Conservation (phyloP, 441 rosid species). For the Erodium moschatum region DNA sequence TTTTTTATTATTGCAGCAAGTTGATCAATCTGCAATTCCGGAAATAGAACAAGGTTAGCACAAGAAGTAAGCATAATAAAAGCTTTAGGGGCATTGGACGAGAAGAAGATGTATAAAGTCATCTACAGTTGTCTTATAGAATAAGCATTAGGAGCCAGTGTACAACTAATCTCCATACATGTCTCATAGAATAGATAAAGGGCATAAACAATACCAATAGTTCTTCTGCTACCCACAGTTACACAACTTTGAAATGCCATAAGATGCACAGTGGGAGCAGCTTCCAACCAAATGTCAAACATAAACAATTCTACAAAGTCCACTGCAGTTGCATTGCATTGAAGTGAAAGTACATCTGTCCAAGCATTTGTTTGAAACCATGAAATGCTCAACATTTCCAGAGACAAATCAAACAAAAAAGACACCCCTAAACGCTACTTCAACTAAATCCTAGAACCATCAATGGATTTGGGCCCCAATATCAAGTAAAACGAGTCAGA, state of each 20-base stretch:
- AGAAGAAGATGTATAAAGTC: no score
- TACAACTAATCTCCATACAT: no score
- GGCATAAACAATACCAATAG: no score
- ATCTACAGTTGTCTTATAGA: no score
- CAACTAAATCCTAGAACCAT: constrained; percentile 10
- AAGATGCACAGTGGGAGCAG: neutral
- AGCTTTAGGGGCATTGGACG: no score
- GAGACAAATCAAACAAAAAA: neutral
- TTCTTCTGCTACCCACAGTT: no score
- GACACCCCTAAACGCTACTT: neutral
- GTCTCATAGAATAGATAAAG: no score
- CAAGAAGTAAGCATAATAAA: constrained; percentile 9
- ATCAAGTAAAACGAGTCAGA: constrained; percentile 7
- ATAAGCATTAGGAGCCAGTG: no score
- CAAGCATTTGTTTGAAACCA: neutral
- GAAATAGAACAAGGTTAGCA: constrained; percentile 24
- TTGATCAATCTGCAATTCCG: constrained; percentile 56
- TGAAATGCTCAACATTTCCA: constrained; percentile 2
- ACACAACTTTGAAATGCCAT: neutral
- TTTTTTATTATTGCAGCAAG: constrained; percentile 67
- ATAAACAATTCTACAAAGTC: neutral
- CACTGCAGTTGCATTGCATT: constrained; percentile 21
- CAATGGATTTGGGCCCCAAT: constrained; percentile 6
- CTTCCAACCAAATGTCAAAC: neutral
- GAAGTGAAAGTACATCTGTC: constrained; percentile 9